Evolutionary conservation across 1,284 basidiomycete species (phyloP).

Genomic region (Pyrrhoderma lamaoense): DNA sequence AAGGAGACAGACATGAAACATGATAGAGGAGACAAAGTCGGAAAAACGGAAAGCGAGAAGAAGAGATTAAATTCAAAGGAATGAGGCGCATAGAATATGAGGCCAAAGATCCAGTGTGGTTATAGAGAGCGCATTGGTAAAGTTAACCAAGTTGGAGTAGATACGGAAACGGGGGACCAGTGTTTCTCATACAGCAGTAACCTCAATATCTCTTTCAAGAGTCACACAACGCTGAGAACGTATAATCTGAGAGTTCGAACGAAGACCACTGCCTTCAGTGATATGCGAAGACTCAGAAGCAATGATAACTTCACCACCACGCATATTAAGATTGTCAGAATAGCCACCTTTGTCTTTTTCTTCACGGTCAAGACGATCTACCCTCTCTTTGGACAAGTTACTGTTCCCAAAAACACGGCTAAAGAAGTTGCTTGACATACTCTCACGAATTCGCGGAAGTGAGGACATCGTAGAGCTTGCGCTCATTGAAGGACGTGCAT

Average conservation of each 20-base stretch:
- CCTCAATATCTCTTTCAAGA: slow-evolving; percentile 11
- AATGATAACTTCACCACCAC: slow-evolving; percentile 7
- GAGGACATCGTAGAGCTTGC: slow-evolving; percentile 40
- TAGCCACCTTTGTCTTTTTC: slow-evolving; percentile 10
- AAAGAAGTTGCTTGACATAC: slow-evolving; percentile 42
- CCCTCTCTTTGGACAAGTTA: slow-evolving; percentile 35
- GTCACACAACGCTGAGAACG: slow-evolving; percentile 7
- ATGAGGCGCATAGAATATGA: neutral
- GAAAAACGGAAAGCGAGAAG: neutral
- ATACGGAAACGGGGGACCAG: neutral
- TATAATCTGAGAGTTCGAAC: slow-evolving; percentile 1
- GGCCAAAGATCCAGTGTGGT: neutral
- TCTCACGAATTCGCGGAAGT: slow-evolving; percentile 24
- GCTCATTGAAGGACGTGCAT: slow-evolving; percentile 25
- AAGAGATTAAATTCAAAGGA: neutral
- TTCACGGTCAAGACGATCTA: slow-evolving; percentile 21
- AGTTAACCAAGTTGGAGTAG: slow-evolving; percentile 7
- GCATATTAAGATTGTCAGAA: neutral
- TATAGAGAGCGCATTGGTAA: slow-evolving; percentile 6
- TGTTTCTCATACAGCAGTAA: slow-evolving; percentile 6
- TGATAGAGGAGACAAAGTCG: neutral
- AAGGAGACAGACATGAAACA: neutral
- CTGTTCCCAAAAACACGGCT: slow-evolving; percentile 58
- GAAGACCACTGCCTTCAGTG: neutral
- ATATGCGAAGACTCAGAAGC: slow-evolving; percentile 8